A percentile compares a stretch with the other conserved stretches of the same genome.
Evolutionary conservation across 2,329 filamentous ascomycete genomes (phyloP).

Genomic region (Colletotrichum sp.): DNA sequence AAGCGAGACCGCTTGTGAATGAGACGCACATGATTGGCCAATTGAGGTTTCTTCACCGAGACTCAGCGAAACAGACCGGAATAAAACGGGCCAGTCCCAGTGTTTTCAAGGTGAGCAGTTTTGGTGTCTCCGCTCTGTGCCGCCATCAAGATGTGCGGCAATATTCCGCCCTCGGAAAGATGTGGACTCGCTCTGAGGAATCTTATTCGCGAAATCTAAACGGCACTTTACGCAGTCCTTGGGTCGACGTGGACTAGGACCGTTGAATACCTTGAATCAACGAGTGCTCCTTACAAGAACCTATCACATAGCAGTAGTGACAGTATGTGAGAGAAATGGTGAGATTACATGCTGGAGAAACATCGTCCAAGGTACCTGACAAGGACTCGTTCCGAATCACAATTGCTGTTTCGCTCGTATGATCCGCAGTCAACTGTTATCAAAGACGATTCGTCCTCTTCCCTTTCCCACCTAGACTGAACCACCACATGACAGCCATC

Average conservation of each 20-base stretch:
- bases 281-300: not conserved
- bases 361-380: not conserved
- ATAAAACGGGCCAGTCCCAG: not conserved
- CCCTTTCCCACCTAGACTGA: not conserved
- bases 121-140: not conserved
- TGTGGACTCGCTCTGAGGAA: not conserved
- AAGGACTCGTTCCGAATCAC: accelerated
- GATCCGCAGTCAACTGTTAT: not conserved
- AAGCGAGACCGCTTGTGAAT: not conserved
- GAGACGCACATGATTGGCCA: not conserved
- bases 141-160: not conserved
- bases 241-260: not conserved
- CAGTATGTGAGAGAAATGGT: not conserved
- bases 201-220: not conserved
- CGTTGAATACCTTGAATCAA: not conserved
- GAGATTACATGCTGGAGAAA: not conserved
- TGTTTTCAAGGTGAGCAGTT: not conserved
- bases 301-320: not conserved
- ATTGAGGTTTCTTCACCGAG: not conserved
- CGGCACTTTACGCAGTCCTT: not conserved
- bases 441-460: not conserved
- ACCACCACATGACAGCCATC: not conserved
- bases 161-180: not conserved
- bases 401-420: not conserved
- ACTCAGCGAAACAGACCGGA: not conserved